Evolutionary conservation across 1,284 basidiomycete genomes (phyloP).

Genomic region (Microbotryomycetes sp.): DNA sequence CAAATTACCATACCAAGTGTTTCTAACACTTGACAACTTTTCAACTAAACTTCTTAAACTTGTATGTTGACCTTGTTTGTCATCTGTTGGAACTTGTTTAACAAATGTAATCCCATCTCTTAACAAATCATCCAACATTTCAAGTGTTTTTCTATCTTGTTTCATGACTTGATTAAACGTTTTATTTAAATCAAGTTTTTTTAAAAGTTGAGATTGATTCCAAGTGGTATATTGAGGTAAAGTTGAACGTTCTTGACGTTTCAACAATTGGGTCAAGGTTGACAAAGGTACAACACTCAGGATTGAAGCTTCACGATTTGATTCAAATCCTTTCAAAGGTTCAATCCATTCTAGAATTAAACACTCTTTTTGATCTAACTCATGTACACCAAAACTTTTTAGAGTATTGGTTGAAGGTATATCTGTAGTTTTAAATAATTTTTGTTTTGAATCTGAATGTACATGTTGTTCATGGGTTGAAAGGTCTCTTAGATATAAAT

Average conservation of each 20-base stretch:
- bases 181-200: not conserved
- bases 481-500: slow-evolving; percentile 51
- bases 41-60: slow-evolving; percentile 60
- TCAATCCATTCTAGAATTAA: slow-evolving; percentile 46
- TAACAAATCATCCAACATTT: slow-evolving; percentile 44
- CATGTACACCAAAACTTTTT: slow-evolving; percentile 36
- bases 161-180: not conserved
- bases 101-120: slow-evolving; percentile 52
- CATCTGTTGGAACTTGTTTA: slow-evolving; percentile 53
- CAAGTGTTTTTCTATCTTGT: slow-evolving; percentile 16
- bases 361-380: slow-evolving; percentile 37
- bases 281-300: slow-evolving; percentile 49
- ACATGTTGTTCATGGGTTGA: slow-evolving; percentile 56
- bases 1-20: slow-evolving; percentile 80
- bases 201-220: not conserved
- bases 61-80: slow-evolving; percentile 50
- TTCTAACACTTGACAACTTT: slow-evolving; percentile 65
- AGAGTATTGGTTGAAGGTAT: slow-evolving; percentile 49
- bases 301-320: slow-evolving; percentile 9
- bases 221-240: not conserved
- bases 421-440: slow-evolving; percentile 60
- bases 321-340: slow-evolving; percentile 23
- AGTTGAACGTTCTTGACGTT: not conserved
- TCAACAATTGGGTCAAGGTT: slow-evolving; percentile 30
- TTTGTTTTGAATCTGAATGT: slow-evolving; percentile 68